Conservation (phyloP, 2,329 filamentous ascomycete species). For the Pseudogymnoascus sp. region DNA sequence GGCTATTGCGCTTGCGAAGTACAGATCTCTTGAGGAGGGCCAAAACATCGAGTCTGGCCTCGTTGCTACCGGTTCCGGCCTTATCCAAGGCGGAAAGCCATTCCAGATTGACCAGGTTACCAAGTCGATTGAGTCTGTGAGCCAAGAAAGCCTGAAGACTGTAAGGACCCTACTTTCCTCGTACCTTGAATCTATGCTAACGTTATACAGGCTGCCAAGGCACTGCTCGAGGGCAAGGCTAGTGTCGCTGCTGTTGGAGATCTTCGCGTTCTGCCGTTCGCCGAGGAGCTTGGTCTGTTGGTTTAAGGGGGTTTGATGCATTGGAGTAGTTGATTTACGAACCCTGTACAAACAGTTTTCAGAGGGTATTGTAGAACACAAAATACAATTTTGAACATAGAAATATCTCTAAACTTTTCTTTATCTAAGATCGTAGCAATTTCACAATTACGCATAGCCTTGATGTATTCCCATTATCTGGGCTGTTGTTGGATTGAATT, state of each 20-base stretch:
- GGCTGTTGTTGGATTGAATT: not conserved
- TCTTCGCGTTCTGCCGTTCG: conserved; percentile 82
- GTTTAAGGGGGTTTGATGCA: conserved; percentile 56
- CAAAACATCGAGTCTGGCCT: conserved; percentile 72
- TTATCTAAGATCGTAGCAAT: not conserved
- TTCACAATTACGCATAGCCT: conserved; percentile 1
- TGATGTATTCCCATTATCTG: conserved; percentile 2
- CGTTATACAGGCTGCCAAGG: conserved; percentile 67
- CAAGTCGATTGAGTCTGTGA: conserved; percentile 73
- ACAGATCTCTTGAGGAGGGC: conserved; percentile 74
- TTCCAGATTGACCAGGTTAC: conserved; percentile 77
- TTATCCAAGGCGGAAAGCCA: conserved; percentile 73
- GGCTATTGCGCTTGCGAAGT: conserved; percentile 88
- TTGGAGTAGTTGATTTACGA: conserved; percentile 12
- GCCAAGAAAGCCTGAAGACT: conserved; percentile 74
- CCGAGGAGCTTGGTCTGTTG: conserved; percentile 86
- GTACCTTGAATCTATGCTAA: conserved; percentile 24
- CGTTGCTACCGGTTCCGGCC: conserved; percentile 74
- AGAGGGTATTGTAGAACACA: conserved; percentile 31
- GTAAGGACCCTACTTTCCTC: conserved; percentile 46
- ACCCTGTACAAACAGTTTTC: conserved; percentile 31
- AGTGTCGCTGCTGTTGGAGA: conserved; percentile 87
- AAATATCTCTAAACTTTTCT: conserved; percentile 11
- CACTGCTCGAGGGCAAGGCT: conserved; percentile 79
- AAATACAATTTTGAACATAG: conserved; percentile 15